A percentile compares a stretch with the other conserved stretches of the same genome.
phyloP scores from a whole-genome alignment of 108 stramenopile genomes.

The Cyclotella atomus region DNA sequence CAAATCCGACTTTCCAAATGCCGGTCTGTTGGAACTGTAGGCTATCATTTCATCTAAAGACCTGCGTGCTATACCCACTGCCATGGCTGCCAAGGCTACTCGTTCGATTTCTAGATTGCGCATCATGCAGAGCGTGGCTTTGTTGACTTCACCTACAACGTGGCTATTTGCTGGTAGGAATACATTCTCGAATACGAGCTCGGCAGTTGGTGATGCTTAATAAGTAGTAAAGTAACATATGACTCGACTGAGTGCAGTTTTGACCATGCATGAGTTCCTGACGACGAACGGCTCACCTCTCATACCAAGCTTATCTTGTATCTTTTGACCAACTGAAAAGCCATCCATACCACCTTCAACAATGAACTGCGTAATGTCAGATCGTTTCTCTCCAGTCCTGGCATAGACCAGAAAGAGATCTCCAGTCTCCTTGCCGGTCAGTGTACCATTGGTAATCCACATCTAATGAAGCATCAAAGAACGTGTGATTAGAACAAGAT shows the following conservation, averaged over 20 bases:
- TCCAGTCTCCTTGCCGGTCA: conserved; percentile 87
- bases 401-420: conserved; percentile 98
- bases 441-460: conserved; percentile 99
- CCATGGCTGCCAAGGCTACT: conserved; percentile 96
- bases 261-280: no score
- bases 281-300: conserved; percentile 11
- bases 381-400: conserved; percentile 75
- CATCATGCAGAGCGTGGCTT: conserved; percentile 97
- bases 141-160: conserved; percentile 88
- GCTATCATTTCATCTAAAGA: conserved; percentile 92
- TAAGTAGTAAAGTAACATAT: conserved; percentile 81
- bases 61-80: conserved; percentile 91
- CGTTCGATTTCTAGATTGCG: conserved; percentile 98
- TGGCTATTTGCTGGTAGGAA: conserved; percentile 75
- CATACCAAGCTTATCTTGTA: conserved; percentile 95
- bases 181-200: conserved; percentile 97
- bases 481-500: no score
- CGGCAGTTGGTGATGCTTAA: conserved; percentile 94
- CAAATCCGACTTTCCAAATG: conserved; percentile 89
- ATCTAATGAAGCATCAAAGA: conserved; percentile 57
- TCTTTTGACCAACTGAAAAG: conserved; percentile 95
- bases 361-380: conserved; percentile 91
- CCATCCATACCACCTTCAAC: conserved; percentile 97
- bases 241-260: no score
- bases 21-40: conserved; percentile 89